Evolutionary conservation across 108 stramenopile genomes (phyloP).

Genomic region (Nitzschia putrida): DNA sequence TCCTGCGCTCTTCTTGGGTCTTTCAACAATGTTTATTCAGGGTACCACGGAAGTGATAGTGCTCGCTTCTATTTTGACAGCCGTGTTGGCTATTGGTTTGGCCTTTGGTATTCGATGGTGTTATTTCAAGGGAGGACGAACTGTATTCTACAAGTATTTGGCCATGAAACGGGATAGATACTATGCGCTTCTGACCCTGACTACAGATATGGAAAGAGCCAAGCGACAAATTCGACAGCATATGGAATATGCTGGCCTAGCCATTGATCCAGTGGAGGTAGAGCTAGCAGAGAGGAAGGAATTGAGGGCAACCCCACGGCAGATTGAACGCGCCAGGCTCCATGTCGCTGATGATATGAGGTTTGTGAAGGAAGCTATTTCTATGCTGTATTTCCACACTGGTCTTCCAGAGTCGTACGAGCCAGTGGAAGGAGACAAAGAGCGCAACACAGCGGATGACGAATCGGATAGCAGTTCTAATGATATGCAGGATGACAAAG

Average conservation of each 20-base stretch:
- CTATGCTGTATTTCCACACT: background rate
- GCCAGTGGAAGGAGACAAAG: background rate
- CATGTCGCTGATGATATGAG: background rate
- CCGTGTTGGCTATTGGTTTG: slow-evolving; percentile 34
- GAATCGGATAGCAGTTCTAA: too few species aligned
- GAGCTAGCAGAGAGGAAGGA: background rate
- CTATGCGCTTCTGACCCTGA: slow-evolving; percentile 32
- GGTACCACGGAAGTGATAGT: slow-evolving; percentile 48
- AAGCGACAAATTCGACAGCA: slow-evolving; percentile 34
- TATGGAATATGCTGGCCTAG: slow-evolving; percentile 39
- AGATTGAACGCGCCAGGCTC: background rate
- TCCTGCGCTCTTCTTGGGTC: slow-evolving; percentile 59
- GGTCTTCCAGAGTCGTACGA: background rate
- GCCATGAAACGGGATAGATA: slow-evolving; percentile 31
- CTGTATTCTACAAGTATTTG: slow-evolving; percentile 22
- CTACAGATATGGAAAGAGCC: slow-evolving; percentile 47
- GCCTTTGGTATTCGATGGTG: slow-evolving; percentile 45
- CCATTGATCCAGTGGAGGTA: background rate
- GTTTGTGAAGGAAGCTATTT: background rate
- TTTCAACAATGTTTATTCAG: slow-evolving; percentile 54
- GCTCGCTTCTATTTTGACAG: slow-evolving; percentile 55
- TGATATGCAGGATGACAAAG: too few species aligned
- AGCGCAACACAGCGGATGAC: too few species aligned
- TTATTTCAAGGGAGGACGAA: slow-evolving; percentile 42
- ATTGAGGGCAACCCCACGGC: background rate